Evolutionary conservation across 2,329 filamentous ascomycete species (phyloP).

Genomic region (Ophiostoma tasmaniense): DNA sequence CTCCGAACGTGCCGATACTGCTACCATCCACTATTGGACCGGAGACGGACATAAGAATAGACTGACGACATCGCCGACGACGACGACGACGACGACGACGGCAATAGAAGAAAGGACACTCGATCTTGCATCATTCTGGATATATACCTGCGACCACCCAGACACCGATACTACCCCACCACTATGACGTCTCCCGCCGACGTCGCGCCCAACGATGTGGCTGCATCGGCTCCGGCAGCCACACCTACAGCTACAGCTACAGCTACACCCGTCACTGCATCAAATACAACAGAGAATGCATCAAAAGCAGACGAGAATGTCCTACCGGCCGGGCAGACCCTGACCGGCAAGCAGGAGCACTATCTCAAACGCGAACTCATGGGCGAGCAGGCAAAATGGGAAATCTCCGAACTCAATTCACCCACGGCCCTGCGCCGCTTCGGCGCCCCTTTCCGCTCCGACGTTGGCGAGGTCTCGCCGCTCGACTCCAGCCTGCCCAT

Average conservation of each 20-base stretch:
- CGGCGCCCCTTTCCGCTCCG: slow-evolving; percentile 88
- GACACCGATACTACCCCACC: background rate
- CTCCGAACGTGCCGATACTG: background rate
- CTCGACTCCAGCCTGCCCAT: slow-evolving; percentile 89
- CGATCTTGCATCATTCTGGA: background rate
- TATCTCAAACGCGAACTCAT: slow-evolving; percentile 92
- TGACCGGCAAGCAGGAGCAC: slow-evolving; percentile 64
- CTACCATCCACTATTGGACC: background rate
- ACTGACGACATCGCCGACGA: background rate
- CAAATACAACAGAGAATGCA: background rate
- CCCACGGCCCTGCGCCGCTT: slow-evolving; percentile 92
- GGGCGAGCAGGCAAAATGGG: slow-evolving; percentile 76
- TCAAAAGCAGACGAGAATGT: background rate
- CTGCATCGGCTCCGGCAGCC: background rate
- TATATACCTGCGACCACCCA: background rate
- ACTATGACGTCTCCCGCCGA: slow-evolving; percentile 1
- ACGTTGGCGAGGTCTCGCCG: slow-evolving; percentile 84
- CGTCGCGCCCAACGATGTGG: background rate
- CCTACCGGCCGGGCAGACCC: slow-evolving; percentile 37
- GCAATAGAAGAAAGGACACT: background rate
- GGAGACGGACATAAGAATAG: background rate
- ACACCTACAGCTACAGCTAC: background rate
- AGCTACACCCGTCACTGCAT: background rate
- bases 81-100: background rate
- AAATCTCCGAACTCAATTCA: slow-evolving; percentile 88